phyloP scores from a whole-genome alignment of 441 rosid species.

The Eutrema salsugineum region DNA sequence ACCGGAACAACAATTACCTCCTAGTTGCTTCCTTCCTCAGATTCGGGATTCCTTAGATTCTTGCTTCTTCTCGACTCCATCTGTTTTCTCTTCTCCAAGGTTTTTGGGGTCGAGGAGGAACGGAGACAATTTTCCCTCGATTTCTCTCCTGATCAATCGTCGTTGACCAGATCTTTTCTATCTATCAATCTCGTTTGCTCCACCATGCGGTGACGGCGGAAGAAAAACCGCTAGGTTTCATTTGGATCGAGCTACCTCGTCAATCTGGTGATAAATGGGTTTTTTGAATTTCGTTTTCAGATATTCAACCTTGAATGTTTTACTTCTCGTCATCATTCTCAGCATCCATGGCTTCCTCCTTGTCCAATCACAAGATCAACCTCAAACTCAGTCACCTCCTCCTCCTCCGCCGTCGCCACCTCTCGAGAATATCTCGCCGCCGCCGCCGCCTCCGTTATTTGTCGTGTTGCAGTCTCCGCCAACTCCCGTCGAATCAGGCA shows the following conservation, averaged over 20 bases:
- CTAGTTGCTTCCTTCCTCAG: not conserved
- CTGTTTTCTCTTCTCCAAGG: not conserved
- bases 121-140: not conserved
- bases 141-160: not conserved
- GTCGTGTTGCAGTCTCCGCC: too few species aligned
- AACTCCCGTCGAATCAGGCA: not conserved
- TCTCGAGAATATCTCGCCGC: not conserved
- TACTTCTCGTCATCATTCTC: conserved; percentile 33
- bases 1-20: not conserved
- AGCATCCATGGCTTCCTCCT: conserved; percentile 30
- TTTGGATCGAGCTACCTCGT: conserved; percentile 9
- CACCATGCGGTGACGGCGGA: conserved; percentile 6
- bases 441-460: too few species aligned
- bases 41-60: conserved; percentile 18
- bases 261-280: conserved; percentile 17
- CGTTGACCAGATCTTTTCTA: conserved; percentile 12
- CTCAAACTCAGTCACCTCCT: not conserved
- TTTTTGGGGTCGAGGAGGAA: not conserved
- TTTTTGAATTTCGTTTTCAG: not conserved
- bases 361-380: conserved; percentile 6
- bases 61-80: conserved; percentile 20
- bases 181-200: not conserved
- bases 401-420: conserved; percentile 11
- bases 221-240: not conserved
- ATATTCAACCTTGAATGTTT: conserved; percentile 9